phyloP scores from a whole-genome alignment of 1,284 basidiomycete species.

The Peniophora sp. region DNA sequence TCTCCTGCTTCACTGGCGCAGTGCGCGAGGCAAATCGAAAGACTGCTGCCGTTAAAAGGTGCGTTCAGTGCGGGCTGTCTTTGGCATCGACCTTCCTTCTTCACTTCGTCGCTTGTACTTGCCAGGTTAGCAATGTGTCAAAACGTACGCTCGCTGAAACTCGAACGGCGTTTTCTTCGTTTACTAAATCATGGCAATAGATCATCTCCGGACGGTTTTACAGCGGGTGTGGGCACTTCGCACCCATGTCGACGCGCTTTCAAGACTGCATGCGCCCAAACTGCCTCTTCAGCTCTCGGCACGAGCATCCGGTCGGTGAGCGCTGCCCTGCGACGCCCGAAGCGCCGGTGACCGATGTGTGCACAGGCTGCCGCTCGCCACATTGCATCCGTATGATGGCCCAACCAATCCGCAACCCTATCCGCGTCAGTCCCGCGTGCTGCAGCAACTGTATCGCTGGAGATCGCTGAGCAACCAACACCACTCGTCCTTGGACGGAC shows the following conservation, averaged over 20 bases:
- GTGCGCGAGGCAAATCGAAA: too few relatives aligned
- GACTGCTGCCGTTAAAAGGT: too few relatives aligned
- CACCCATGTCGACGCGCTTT: slow-evolving; percentile 60
- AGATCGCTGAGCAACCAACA: slow-evolving; percentile 1
- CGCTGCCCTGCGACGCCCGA: slow-evolving; percentile 2
- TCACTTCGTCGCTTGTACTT: slow-evolving; percentile 10
- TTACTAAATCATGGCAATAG: slow-evolving; percentile 27
- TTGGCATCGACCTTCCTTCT: slow-evolving; percentile 8
- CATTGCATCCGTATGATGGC: slow-evolving; percentile 62
- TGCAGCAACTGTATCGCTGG: slow-evolving; percentile 5
- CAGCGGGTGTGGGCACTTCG: slow-evolving; percentile 67
- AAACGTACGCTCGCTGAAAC: slow-evolving; percentile 43
- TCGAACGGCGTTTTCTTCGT: slow-evolving; percentile 7
- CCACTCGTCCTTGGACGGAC: too few relatives aligned
- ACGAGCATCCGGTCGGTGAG: slow-evolving; percentile 50
- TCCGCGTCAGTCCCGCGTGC: slow-evolving; percentile 48
- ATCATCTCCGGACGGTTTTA: slow-evolving; percentile 73
- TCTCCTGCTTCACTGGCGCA: too few relatives aligned
- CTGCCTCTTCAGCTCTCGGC: slow-evolving; percentile 67
- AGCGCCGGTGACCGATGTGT: not conserved
- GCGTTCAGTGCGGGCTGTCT: too few relatives aligned
- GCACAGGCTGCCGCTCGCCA: slow-evolving; percentile 50
- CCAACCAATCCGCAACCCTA: slow-evolving; percentile 63
- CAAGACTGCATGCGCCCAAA: slow-evolving; percentile 58
- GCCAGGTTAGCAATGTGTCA: slow-evolving; percentile 57